phyloP scores from a whole-genome alignment of 2,329 filamentous ascomycete genomes.

The Neurospora sp. region DNA sequence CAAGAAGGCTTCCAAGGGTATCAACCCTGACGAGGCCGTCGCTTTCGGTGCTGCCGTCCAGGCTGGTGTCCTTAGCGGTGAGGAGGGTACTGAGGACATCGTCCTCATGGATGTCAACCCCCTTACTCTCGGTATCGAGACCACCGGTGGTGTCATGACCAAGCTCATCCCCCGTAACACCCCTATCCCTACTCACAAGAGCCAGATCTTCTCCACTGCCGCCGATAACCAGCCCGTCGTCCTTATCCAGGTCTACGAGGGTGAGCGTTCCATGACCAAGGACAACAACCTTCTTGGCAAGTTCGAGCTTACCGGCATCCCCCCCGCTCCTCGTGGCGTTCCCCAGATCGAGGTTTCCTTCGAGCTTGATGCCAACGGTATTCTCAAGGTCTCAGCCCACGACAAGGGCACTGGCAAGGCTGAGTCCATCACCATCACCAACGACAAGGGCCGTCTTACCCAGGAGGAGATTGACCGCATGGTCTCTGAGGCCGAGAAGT shows the following conservation, averaged over 20 bases:
- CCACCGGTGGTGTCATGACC: constrained; percentile 95
- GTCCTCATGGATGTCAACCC: constrained; percentile 98
- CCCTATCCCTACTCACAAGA: constrained; percentile 91
- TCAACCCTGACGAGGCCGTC: constrained; percentile 98
- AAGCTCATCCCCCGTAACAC: constrained; percentile 95
- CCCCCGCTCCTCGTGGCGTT: constrained; percentile 89
- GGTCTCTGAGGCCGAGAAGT: constrained; percentile 97
- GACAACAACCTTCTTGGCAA: constrained; percentile 97
- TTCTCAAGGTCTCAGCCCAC: constrained; percentile 89
- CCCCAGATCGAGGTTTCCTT: constrained; percentile 98
- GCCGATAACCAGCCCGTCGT: constrained; percentile 96
- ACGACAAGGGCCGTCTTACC: constrained; percentile 96
- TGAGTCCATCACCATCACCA: constrained; percentile 97
- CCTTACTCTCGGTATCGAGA: constrained; percentile 93
- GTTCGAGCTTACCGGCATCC: constrained; percentile 95
- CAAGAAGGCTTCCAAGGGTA: constrained; percentile 98
- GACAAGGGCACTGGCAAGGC: constrained; percentile 98
- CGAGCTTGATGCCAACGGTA: constrained; percentile 97
- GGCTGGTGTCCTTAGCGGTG: constrained; percentile 87
- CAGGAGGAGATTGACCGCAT: constrained; percentile 98
- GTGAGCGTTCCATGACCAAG: constrained; percentile 89
- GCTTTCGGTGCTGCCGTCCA: constrained; percentile 96
- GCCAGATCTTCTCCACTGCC: constrained; percentile 95
- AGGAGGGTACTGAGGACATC: constrained; percentile 67
- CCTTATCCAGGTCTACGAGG: constrained; percentile 92